Percentiles rank a stretch among this genome's conserved stretches.
These are phyloP conservation scores for Daedaleopsis sinensis DNA, from an alignment of 768 basidiomycete species.

Conservation along the genomic window DNA sequence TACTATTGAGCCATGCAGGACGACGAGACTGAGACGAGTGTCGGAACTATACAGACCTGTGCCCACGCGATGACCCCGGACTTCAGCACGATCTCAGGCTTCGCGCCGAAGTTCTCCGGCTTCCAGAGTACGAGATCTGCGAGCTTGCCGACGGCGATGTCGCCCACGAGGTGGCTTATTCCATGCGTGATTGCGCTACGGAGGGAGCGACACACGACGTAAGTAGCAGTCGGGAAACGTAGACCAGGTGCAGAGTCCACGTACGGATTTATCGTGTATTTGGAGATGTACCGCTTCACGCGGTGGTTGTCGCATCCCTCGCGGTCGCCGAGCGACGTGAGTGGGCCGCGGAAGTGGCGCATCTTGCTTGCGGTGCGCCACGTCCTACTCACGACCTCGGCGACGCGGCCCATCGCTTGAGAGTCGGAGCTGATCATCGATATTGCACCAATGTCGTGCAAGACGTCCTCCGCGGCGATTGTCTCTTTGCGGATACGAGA, in stretches of 20 bases:
- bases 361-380: conserved; percentile 99
- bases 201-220: not conserved
- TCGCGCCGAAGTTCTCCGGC: conserved; percentile 89
- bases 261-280: conserved; percentile 99
- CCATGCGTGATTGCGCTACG: conserved; percentile 90
- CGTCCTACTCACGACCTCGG: conserved; percentile 88
- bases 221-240: not conserved
- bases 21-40: not conserved
- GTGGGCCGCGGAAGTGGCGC: conserved; percentile 75
- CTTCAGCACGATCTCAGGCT: conserved; percentile 94
- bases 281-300: conserved; percentile 93
- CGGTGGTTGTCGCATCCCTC: conserved; percentile 80
- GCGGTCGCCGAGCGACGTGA: conserved; percentile 68
- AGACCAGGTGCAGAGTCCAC: no score
- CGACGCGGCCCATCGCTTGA: conserved; percentile 98
- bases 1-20: not conserved
- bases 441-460: conserved; percentile 92
- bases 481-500: conserved; percentile 97
- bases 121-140: conserved; percentile 97
- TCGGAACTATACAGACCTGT: conserved; percentile 68
- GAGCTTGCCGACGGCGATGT: conserved; percentile 77
- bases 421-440: conserved; percentile 97
- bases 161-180: conserved; percentile 84
- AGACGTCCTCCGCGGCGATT: conserved; percentile 94
- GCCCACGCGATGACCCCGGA: conserved; percentile 92